phyloP scores from a whole-genome alignment of 164 flowering plant genomes.

The Annona cherimola region DNA sequence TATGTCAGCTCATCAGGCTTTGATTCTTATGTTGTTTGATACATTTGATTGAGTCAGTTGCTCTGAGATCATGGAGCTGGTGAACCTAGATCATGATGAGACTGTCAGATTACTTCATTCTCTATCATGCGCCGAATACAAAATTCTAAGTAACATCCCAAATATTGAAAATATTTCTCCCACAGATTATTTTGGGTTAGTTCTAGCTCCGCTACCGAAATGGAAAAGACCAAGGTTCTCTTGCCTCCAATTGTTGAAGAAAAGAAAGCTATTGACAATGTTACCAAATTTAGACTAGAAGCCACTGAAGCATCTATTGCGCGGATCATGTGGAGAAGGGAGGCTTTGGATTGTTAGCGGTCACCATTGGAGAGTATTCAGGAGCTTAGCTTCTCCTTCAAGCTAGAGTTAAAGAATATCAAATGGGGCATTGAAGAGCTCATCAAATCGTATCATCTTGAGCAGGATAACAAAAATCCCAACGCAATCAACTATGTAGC shows the following conservation, averaged over 20 bases:
- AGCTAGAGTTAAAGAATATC: conserved; percentile 83
- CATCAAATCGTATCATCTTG: conserved; percentile 82
- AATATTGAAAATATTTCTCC: conserved; percentile 51
- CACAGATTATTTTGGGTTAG: conserved; percentile 66
- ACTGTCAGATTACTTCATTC: conserved; percentile 77
- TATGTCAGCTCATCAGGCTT: conserved; percentile 86
- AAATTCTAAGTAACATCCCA: conserved; percentile 66
- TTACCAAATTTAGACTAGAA: conserved; percentile 79
- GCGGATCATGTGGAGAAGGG: conserved; percentile 86
- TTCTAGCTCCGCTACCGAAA: conserved; percentile 64
- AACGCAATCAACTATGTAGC: conserved; percentile 78
- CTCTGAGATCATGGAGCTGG: conserved; percentile 68
- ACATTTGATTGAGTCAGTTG: conserved; percentile 61
- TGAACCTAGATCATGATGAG: conserved; percentile 73
- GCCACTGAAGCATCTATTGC: conserved; percentile 91
- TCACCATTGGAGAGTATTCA: conserved; percentile 80
- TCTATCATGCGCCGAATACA: conserved; percentile 81
- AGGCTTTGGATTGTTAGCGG: conserved; percentile 77
- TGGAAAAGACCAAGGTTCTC: conserved; percentile 84
- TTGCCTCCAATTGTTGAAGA: conserved; percentile 78
- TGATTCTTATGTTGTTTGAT: conserved; percentile 67
- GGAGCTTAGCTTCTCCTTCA: conserved; percentile 79
- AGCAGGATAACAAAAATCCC: conserved; percentile 76
- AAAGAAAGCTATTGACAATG: conserved; percentile 86
- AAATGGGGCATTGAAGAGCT: conserved; percentile 78